A percentile compares a stretch with the other conserved stretches of the same genome.
Evolutionary conservation across 2,329 filamentous ascomycete genomes (phyloP).

Genomic region (Aspergillus sergii): DNA sequence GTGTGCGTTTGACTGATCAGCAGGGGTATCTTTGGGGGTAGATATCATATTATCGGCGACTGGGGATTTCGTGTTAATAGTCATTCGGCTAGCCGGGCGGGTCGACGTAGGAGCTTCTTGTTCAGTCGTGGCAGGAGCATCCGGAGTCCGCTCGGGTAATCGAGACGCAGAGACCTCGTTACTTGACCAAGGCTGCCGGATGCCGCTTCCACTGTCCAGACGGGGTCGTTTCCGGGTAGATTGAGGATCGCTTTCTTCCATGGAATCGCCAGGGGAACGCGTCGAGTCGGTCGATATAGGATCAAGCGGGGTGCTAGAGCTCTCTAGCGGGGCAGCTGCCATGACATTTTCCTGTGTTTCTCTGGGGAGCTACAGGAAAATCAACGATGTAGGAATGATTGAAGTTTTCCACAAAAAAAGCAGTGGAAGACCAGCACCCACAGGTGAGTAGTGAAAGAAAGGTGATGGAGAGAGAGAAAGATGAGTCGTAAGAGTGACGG

Average conservation of each 20-base stretch:
- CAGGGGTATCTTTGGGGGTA: constrained; percentile 14
- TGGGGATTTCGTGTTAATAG: constrained; percentile 51
- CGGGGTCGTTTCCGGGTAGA: constrained; percentile 51
- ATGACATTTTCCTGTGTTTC: constrained; percentile 44
- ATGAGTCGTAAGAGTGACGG: constrained; percentile 4
- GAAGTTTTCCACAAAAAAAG: neutral
- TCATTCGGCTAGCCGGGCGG: constrained; percentile 48
- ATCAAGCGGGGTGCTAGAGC: constrained; percentile 45
- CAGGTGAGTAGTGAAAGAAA: constrained; percentile 1
- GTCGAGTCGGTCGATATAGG: constrained; percentile 33
- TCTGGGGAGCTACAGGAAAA: constrained; percentile 6
- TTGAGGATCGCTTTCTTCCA: constrained; percentile 44
- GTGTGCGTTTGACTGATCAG: constrained; percentile 19
- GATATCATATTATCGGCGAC: constrained; percentile 22
- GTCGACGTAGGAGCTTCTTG: constrained; percentile 32
- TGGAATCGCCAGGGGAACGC: constrained; percentile 35
- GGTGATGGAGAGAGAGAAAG: constrained; percentile 3
- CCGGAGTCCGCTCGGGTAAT: constrained; percentile 24
- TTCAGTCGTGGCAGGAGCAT: constrained; percentile 32
- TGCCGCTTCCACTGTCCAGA: constrained; percentile 47
- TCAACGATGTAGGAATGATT: neutral
- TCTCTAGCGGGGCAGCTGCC: constrained; percentile 50
- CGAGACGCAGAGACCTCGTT: constrained; percentile 25
- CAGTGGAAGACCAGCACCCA: neutral
- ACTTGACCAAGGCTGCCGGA: constrained; percentile 37